Evolutionary conservation across 179 eudicot species (phyloP), one percentile per base, ranked within the genome.

Genomic region (Spinacia oleracea): DNA sequence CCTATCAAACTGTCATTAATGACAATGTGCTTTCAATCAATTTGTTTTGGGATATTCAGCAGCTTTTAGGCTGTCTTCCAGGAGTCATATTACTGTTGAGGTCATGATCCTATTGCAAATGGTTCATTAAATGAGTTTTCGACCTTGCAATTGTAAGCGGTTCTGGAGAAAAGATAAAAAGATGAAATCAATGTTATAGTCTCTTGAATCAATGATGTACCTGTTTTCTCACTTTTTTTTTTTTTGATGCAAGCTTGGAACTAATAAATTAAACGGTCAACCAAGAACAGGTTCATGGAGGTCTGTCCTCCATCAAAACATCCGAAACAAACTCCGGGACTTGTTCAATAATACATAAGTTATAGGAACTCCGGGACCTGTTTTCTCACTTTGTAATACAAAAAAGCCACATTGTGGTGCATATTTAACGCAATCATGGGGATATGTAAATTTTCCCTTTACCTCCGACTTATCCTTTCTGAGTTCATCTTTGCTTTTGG

Each of bases 401-500:
- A 46, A 56, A 46, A 55, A 46, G 2, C n/a, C 14, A 71, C 6
- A 27, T 46, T 27, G 34, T 70, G 55, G 48, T 32, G 46, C 74
- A 79, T 60, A 72, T 46, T 25, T 40, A 48, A 51, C 45, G 42
- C 55, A 25, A 55, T 48, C 12, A 34, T 71, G 20, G 38, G 56
- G 23, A 69, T 70, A 35, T 66, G 72, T 46, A 35, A 64, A 65
- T 6, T 66, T 51, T 18, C 46, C 29, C 31, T 72, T 56, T 78
- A 20, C 63, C 25, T 70, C 21, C 35, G 9, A 34, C 20, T 29
- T 66, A 1, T 56, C 53, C 23, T 71, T 27, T n/a, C 31, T 46
- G 35, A 34, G 21, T 15, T 10, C 21, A 59, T 60, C 11, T 80
- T 78, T 73, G 67, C 48, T 25, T 78, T 78, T 74, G 74, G 82